Evolutionary conservation across 1,139 yeast genomes (phyloP).

Genomic region (Barnettozyma hawaiiensis): DNA sequence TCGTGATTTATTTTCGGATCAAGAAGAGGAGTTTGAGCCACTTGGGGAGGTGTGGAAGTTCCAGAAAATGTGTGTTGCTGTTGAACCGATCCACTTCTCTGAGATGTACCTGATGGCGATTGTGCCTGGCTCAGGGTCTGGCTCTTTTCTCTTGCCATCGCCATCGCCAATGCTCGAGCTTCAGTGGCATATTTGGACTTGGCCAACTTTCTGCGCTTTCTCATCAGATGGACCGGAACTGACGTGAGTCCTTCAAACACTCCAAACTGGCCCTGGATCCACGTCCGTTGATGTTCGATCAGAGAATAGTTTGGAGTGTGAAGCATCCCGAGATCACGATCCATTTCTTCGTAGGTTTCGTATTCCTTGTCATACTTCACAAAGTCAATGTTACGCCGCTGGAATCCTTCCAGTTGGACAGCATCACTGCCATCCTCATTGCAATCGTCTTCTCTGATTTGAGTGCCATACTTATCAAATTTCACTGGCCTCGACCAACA

Average conservation of each 20-base stretch:
- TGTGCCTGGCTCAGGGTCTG: neutral
- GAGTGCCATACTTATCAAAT: constrained; percentile 37
- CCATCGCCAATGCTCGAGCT: constrained; percentile 10
- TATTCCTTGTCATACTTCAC: constrained; percentile 65
- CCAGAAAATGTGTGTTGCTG: neutral
- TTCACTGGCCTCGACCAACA: constrained; percentile 64
- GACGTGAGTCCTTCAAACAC: constrained; percentile 45
- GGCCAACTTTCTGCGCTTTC: constrained; percentile 25
- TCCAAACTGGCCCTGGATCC: constrained; percentile 76
- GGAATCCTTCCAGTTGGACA: constrained; percentile 41
- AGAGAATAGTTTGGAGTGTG: constrained; percentile 46
- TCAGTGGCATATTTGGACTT: constrained; percentile 22
- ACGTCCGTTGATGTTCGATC: constrained; percentile 45
- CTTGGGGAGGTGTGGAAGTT: neutral
- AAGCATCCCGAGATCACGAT: constrained; percentile 56
- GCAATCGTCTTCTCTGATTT: constrained; percentile 27
- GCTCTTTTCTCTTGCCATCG: neutral
- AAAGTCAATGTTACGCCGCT: constrained; percentile 70
- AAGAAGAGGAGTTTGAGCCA: neutral
- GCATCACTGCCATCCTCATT: constrained; percentile 22
- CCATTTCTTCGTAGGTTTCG: constrained; percentile 77
- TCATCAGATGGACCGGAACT: constrained; percentile 20
- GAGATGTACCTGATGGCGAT: neutral
- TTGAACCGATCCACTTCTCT: neutral
- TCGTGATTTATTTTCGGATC: constrained; percentile 31